These are phyloP conservation scores for Melocanna baccifera DNA, from an alignment of 176 grass and related monocot species.

Conservation along the genomic window DNA sequence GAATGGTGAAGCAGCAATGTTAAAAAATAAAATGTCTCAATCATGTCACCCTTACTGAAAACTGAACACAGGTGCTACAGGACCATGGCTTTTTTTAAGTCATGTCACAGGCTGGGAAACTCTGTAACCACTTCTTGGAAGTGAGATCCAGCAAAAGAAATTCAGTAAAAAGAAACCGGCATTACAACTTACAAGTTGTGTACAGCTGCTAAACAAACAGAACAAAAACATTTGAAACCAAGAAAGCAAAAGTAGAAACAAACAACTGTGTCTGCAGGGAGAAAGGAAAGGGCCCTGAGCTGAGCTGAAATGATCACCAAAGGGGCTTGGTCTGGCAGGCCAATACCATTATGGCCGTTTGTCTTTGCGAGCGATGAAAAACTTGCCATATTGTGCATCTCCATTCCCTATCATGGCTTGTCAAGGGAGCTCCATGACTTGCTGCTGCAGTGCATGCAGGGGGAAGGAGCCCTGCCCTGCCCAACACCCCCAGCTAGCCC, in stretches of 20 bases:
- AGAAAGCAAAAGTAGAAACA: background rate
- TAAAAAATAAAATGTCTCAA: background rate
- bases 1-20: background rate
- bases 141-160: background rate
- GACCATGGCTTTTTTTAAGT: background rate
- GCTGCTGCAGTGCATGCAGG: slow-evolving; percentile 12
- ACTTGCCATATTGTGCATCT: background rate
- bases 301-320: slow-evolving; percentile 22
- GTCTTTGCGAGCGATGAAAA: slow-evolving; percentile 17
- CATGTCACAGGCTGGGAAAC: background rate
- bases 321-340: background rate
- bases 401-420: slow-evolving; percentile 24
- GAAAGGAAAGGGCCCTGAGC: background rate
- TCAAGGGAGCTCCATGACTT: slow-evolving; percentile 21
- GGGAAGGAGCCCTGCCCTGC: background rate
- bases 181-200: background rate
- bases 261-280: background rate
- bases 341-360: slow-evolving; percentile 1
- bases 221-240: background rate
- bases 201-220: background rate
- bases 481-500: background rate
- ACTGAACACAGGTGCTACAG: background rate
- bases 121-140: background rate
- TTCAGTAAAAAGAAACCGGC: background rate
- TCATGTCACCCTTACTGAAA: background rate